Base-by-base conservation (phyloP, 1,284 basidiomycete genomes). In the Ceratobasidium papillatum region DNA sequence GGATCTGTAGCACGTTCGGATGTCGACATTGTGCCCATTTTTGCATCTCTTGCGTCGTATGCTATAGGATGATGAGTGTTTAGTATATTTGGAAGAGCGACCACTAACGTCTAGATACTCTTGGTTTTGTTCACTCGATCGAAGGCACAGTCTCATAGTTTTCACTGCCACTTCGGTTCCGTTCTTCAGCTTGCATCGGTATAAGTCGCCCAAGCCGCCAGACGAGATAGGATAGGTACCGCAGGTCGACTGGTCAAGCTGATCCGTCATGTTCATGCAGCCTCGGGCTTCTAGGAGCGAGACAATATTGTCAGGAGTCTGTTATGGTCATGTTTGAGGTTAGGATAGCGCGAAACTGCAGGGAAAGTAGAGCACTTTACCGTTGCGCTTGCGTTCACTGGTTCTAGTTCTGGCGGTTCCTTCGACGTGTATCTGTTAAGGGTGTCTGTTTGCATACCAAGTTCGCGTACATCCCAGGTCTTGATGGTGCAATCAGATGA, bases 1-100 rank as follows among this genome's bases (percentile, higher is more conserved):
- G 47, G 27, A 65, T 17, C 17, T 14, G 25, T 19, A n/a, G 47
- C 14, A 65, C 63, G 27, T 51, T 34, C 19, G 38, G 27, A 51
- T 65, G 63, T n/a, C 51, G 3, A 45, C 45, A 65, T 36, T 65
- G 49, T 7, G 63, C 49, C 63, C 63, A 65, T 4, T 25, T 32
- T 17, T 65, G 34, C 19, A 65, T 7, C 45, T 65, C 63, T 5
- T n/a, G 43, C 3, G 63, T 22, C 3, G 45, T 45, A 34, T 65
- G 8, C 63, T 65, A 22, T 11, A 25, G 34, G 8, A 4, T 38
- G 12, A 19, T 62, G 5, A 62, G 59, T 27, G 3, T 62, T 58
- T 34, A 7, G 19, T 4, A 5, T 8, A 5, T 54, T 4, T 19
- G 19, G 3, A 32, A 32, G 30, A 30, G 27, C 25, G 22, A n/a